Percentiles rank a stretch among this genome's conserved stretches.
Evolutionary conservation across 495 filamentous ascomycete species (phyloP).

Genomic region (Podospora pseudocomata): DNA sequence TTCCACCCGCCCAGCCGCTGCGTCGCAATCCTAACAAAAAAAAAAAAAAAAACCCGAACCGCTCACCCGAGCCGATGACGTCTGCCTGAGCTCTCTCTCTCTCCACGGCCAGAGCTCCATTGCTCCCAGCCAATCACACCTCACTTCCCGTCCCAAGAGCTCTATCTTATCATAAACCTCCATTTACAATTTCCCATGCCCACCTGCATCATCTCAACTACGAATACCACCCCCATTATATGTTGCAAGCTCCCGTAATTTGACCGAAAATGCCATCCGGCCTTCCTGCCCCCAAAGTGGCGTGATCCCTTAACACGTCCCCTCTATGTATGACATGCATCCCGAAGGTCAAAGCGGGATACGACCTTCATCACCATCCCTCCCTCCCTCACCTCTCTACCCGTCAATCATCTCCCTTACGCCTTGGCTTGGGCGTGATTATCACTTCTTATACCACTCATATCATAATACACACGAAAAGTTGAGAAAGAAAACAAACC

Average conservation of each 20-base stretch:
- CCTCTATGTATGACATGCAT: slow-evolving; percentile 4
- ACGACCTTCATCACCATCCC: slow-evolving; percentile 3
- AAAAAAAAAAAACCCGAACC: not conserved
- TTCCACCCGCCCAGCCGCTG: not conserved
- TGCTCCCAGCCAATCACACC: not conserved
- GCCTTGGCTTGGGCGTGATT: not conserved
- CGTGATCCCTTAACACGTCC: not conserved
- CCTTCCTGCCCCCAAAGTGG: not conserved
- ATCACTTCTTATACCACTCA: not conserved
- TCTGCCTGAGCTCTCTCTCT: not conserved
- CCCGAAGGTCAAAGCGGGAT: slow-evolving; percentile 9
- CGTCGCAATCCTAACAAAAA: not conserved
- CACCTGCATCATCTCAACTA: not conserved
- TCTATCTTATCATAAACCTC: not conserved
- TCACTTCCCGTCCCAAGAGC: not conserved
- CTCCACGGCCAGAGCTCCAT: not conserved
- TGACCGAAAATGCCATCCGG: not conserved
- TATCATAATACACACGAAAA: not conserved
- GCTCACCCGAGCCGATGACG: not conserved
- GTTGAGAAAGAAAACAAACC: not conserved
- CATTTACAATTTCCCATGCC: not conserved
- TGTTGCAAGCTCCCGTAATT: not conserved
- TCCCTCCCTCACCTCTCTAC: not conserved
- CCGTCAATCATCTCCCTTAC: not conserved
- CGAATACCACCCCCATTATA: not conserved